A percentile compares a stretch with the other conserved stretches of the same genome.
Evolutionary conservation across 1,139 yeast species (phyloP).

Genomic region (Zygosaccharomyces sapae): DNA sequence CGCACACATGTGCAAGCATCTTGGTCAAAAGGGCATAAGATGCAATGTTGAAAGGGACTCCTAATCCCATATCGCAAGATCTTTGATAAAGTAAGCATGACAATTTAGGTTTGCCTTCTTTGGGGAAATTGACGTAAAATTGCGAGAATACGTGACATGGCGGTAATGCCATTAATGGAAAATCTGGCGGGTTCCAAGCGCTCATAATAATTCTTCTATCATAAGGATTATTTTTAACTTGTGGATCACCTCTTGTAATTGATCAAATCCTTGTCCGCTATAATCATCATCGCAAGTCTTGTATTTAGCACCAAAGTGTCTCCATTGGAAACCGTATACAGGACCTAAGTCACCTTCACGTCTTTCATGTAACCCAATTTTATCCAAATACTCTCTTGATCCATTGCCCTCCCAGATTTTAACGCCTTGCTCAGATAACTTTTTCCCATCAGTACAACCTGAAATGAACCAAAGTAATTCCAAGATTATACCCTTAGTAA

Average conservation of each 20-base stretch:
- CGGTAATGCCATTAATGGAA: conserved; percentile 90
- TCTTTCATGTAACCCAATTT: conserved; percentile 71
- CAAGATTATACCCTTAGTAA: conserved; percentile 80
- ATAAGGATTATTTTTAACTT: conserved; percentile 84
- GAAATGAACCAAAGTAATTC: conserved; percentile 90
- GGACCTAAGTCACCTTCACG: conserved; percentile 97
- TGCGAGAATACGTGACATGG: conserved; percentile 98
- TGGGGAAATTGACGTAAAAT: conserved; percentile 82
- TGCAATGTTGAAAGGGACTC: conserved; percentile 97
- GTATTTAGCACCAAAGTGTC: conserved; percentile 96
- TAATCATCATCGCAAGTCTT: conserved; percentile 82
- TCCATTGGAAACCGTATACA: conserved; percentile 98
- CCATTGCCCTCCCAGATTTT: conserved; percentile 99
- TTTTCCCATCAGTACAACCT: conserved; percentile 85
- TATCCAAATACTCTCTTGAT: conserved; percentile 84
- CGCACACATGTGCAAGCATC: conserved; percentile 94
- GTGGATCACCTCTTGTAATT: conserved; percentile 71
- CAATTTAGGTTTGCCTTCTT: conserved; percentile 56
- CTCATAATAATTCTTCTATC: conserved; percentile 91
- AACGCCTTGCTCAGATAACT: conserved; percentile 74
- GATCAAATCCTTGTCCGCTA: conserved; percentile 85
- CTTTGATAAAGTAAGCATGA: conserved; percentile 91
- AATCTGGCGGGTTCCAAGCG: conserved; percentile 98
- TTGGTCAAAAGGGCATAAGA: conserved; percentile 87
- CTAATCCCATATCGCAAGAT: conserved; percentile 97